Evolutionary conservation across 2,329 filamentous ascomycete genomes (phyloP).

Genomic region (Pseudogymnoascus sp.): DNA sequence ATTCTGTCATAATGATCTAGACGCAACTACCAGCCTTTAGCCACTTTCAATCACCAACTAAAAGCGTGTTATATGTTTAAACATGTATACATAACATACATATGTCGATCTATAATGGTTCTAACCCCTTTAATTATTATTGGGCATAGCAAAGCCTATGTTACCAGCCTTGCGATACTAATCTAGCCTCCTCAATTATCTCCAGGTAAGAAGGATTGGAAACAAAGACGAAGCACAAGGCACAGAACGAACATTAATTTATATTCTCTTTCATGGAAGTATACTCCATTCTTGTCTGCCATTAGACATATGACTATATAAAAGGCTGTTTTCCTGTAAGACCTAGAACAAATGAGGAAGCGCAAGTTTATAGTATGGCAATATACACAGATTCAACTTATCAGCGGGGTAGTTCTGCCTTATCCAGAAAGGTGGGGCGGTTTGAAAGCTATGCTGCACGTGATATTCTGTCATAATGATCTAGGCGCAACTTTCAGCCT

Average conservation of each 20-base stretch:
- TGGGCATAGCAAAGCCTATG: not conserved
- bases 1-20: not conserved
- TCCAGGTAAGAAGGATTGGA: not conserved
- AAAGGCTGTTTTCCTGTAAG: too few relatives aligned
- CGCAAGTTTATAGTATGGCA: not conserved
- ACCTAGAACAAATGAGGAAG: too few relatives aligned
- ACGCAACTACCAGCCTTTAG: not conserved
- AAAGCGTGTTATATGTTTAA: not conserved
- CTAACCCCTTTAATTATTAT: not conserved
- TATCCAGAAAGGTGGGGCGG: slow-evolving; percentile 2
- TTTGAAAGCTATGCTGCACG: not conserved
- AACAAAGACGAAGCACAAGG: not conserved
- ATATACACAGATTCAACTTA: not conserved
- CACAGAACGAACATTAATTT: not conserved
- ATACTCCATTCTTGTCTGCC: not conserved
- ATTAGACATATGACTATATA: not conserved
- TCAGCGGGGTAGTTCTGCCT: slow-evolving; percentile 4
- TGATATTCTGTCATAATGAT: not conserved
- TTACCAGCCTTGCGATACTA: not conserved
- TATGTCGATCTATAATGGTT: not conserved
- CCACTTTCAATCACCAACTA: not conserved
- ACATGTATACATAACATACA: not conserved
- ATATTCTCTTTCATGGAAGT: not conserved
- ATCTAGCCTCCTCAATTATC: not conserved
- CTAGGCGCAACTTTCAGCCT: not conserved